phyloP scores from a whole-genome alignment of 2,329 filamentous ascomycete species.

The Aspergillus viridinutans region DNA sequence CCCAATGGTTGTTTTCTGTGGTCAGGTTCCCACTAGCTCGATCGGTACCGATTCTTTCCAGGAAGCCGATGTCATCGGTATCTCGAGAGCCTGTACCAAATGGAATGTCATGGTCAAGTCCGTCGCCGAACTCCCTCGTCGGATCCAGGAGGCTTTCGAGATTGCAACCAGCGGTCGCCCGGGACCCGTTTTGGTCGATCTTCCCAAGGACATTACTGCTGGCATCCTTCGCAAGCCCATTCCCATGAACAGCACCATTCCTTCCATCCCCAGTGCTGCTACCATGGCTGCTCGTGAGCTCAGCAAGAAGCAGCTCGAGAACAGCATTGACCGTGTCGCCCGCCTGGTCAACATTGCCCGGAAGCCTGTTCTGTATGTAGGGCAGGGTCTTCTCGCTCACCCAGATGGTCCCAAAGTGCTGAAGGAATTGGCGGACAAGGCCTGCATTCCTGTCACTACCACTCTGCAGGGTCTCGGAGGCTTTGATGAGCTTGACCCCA shows the following conservation, averaged over 20 bases:
- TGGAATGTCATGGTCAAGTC: conserved; percentile 99
- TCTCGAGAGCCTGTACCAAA: conserved; percentile 92
- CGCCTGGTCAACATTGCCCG: conserved; percentile 81
- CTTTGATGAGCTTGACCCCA: conserved; percentile 88
- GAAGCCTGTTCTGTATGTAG: conserved; percentile 93
- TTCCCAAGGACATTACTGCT: conserved; percentile 94
- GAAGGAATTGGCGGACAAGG: conserved; percentile 83
- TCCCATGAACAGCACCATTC: conserved; percentile 68
- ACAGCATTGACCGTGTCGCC: conserved; percentile 72
- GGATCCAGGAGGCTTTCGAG: conserved; percentile 97
- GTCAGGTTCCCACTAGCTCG: conserved; percentile 83
- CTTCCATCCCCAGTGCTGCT: conserved; percentile 78
- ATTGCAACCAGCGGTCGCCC: conserved; percentile 93
- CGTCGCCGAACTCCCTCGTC: conserved; percentile 82
- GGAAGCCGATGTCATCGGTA: conserved; percentile 90
- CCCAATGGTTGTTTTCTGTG: conserved; percentile 91
- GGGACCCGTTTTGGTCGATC: conserved; percentile 89
- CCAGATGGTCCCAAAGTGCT: conserved; percentile 75
- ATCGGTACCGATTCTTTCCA: conserved; percentile 97
- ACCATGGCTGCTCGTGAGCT: conserved; percentile 73
- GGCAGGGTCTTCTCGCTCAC: conserved; percentile 78
- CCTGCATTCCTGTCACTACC: conserved; percentile 88
- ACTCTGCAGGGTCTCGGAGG: conserved; percentile 90
- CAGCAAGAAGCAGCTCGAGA: conserved; percentile 66
- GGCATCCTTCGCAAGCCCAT: conserved; percentile 79